Evolutionary conservation across 345 rosid species (phyloP).

Genomic region (Sisymbrium irio): DNA sequence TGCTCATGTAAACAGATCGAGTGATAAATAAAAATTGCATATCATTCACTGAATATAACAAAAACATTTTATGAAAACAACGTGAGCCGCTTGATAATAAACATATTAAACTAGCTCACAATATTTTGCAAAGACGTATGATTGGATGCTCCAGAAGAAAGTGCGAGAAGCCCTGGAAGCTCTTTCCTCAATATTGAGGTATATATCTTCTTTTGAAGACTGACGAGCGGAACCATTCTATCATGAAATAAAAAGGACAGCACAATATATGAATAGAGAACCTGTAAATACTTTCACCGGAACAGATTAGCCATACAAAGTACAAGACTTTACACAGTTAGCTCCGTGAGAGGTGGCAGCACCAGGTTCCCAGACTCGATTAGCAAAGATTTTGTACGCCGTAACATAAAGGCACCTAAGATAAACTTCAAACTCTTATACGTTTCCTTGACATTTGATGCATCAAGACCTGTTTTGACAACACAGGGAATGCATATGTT

Average conservation of each 20-base stretch:
- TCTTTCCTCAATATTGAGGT: constrained; percentile 83
- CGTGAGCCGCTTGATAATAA: constrained; percentile 4
- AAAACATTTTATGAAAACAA: background rate
- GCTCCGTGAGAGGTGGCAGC: constrained; percentile 81
- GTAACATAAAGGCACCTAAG: constrained; percentile 80
- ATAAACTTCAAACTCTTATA: constrained; percentile 54
- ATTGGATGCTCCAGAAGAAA: constrained; percentile 58
- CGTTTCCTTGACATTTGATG: constrained; percentile 40
- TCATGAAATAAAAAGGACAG: constrained; percentile 20
- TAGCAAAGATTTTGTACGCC: constrained; percentile 76
- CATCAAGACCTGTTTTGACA: constrained; percentile 41
- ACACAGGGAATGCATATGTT: background rate
- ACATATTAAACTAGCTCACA: constrained; percentile 42
- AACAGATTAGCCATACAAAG: background rate
- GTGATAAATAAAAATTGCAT: background rate
- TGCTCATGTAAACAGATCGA: constrained; percentile 26
- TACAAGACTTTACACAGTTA: constrained; percentile 57
- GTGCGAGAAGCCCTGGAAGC: constrained; percentile 72
- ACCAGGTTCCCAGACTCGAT: constrained; percentile 65
- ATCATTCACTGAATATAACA: constrained; percentile 15
- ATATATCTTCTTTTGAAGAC: constrained; percentile 75
- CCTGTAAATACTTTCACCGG: background rate
- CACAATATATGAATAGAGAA: background rate
- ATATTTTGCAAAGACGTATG: constrained; percentile 80
- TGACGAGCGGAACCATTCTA: constrained; percentile 80